Evolutionary conservation across 148 eudicot genomes (phyloP).

Genomic region (Talinum fruticosum): DNA sequence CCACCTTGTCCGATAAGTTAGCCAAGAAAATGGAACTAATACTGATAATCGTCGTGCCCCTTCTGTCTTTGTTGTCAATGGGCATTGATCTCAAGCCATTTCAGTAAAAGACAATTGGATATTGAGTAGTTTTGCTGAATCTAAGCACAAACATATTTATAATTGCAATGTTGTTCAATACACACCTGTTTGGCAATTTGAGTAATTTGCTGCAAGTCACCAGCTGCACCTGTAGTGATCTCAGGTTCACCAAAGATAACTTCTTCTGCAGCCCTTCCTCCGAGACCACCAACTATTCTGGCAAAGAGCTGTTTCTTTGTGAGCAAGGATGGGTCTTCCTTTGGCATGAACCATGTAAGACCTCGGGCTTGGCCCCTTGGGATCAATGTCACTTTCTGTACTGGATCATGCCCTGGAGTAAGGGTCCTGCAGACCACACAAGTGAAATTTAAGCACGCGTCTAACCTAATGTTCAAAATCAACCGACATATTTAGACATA

Average conservation of each 20-base stretch:
- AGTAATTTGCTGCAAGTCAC: slow-evolving; percentile 70
- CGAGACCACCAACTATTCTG: slow-evolving; percentile 73
- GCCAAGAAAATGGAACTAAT: neutral
- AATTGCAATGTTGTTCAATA: neutral
- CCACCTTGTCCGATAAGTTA: too few relatives aligned
- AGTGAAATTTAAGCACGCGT: neutral
- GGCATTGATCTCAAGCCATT: neutral
- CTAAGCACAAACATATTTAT: neutral
- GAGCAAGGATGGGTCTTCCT: slow-evolving; percentile 58
- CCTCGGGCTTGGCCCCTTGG: slow-evolving; percentile 88
- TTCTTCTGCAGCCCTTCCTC: slow-evolving; percentile 86
- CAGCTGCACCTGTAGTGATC: slow-evolving; percentile 86
- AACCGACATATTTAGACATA: too few relatives aligned
- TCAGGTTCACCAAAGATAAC: slow-evolving; percentile 74
- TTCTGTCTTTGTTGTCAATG: neutral
- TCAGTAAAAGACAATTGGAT: too few relatives aligned
- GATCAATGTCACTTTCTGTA: slow-evolving; percentile 77
- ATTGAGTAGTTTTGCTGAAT: too few relatives aligned
- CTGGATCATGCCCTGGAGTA: slow-evolving; percentile 71
- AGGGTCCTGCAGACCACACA: slow-evolving; percentile 46
- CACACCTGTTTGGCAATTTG: slow-evolving; percentile 79
- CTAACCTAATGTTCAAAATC: neutral
- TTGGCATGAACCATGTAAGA: slow-evolving; percentile 75
- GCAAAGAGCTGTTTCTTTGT: slow-evolving; percentile 71
- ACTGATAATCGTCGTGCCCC: too few relatives aligned